These are phyloP conservation scores for Pterula multifida DNA, from an alignment of 1,284 basidiomycete species.

Conservation along the genomic window DNA sequence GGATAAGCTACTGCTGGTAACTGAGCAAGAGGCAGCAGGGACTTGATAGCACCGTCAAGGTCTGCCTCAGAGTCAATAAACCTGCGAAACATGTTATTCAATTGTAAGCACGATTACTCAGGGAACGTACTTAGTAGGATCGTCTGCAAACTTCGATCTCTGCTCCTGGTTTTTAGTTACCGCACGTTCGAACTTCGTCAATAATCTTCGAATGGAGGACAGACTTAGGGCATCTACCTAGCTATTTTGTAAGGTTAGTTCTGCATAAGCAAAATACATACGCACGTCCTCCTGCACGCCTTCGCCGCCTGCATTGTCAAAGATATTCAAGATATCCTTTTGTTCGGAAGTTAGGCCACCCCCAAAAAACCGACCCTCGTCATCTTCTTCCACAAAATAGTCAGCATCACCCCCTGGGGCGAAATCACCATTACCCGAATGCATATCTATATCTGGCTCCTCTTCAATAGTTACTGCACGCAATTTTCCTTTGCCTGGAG, in stretches of 20 bases:
- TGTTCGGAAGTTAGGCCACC: slow-evolving; percentile 85
- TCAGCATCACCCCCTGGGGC: slow-evolving; percentile 80
- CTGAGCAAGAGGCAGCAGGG: slow-evolving; percentile 83
- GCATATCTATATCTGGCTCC: slow-evolving; percentile 17
- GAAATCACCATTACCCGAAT: slow-evolving; percentile 31
- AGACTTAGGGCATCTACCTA: slow-evolving; percentile 60
- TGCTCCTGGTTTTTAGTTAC: slow-evolving; percentile 93
- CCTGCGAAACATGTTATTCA: slow-evolving; percentile 37
- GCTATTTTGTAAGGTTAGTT: slow-evolving; percentile 14
- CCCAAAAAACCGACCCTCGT: slow-evolving; percentile 88
- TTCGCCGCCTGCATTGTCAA: slow-evolving; percentile 60
- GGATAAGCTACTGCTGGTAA: slow-evolving; percentile 78
- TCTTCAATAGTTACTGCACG: slow-evolving; percentile 10
- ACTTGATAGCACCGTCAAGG: slow-evolving; percentile 78
- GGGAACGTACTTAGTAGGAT: slow-evolving; percentile 71
- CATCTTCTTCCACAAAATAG: slow-evolving; percentile 84
- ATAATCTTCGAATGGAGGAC: slow-evolving; percentile 58
- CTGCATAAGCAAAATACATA: slow-evolving; percentile 11
- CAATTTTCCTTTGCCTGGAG: background rate
- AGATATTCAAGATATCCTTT: slow-evolving; percentile 84
- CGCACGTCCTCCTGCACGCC: slow-evolving; percentile 60
- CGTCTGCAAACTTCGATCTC: slow-evolving; percentile 81
- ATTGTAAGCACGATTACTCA: slow-evolving; percentile 1
- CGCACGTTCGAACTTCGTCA: slow-evolving; percentile 78
- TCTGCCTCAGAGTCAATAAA: slow-evolving; percentile 99